Evolutionary conservation across 352 stramenopile genomes (phyloP).

Genomic region (Globisporangium polare): DNA sequence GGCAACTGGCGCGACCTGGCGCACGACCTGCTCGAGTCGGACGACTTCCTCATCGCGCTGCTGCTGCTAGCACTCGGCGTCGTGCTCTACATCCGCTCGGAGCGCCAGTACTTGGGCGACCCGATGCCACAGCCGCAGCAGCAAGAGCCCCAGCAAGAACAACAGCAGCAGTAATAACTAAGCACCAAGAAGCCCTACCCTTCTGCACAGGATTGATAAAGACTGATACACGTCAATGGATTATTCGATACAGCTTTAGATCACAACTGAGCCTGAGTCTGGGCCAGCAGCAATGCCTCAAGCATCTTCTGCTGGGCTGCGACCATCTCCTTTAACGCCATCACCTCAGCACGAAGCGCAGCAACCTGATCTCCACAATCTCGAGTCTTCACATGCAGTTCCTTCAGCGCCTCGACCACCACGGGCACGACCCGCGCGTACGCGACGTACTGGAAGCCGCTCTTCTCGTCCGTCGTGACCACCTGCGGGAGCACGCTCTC

Average conservation of each 20-base stretch:
- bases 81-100: constrained; percentile 73
- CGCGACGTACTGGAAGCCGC: constrained; percentile 87
- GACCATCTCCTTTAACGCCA: constrained; percentile 2
- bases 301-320: constrained; percentile 7
- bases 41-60: constrained; percentile 63
- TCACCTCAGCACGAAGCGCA: constrained; percentile 4
- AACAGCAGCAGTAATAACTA: constrained; percentile 1
- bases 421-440: constrained; percentile 81
- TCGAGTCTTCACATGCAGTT: constrained; percentile 21
- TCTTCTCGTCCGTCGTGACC: constrained; percentile 43
- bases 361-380: constrained; percentile 15
- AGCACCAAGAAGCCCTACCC: background rate
- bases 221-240: background rate
- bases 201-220: constrained; percentile 6
- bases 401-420: constrained; percentile 78
- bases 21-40: constrained; percentile 31
- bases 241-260: background rate
- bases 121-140: constrained; percentile 19
- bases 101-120: constrained; percentile 53
- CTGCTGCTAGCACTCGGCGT: constrained; percentile 56
- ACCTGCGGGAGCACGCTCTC: constrained; percentile 78
- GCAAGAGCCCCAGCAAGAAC: constrained; percentile 2
- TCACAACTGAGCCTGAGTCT: background rate
- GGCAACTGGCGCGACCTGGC: constrained; percentile 31
- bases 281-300: background rate